Evolutionary conservation across 2,329 filamentous ascomycete species (phyloP), one percentile per base, ranked within the genome.

Genomic region (Xylariaceae sp.): DNA sequence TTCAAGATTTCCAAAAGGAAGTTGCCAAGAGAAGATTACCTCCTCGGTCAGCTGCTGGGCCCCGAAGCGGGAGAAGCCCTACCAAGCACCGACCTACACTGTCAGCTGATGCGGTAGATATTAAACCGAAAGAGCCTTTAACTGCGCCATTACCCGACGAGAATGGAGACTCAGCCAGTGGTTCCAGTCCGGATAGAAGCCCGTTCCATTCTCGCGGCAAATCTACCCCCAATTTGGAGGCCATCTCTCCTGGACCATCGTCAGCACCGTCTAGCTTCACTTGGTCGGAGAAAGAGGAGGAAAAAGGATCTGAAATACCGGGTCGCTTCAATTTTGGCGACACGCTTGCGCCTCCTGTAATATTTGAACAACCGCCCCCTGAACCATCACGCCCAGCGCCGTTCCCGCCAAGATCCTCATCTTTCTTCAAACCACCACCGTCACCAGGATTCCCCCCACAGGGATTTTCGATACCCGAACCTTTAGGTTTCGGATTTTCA

Each of bases 1-100:
- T 94, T 38, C 87, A 91, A 63, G 87, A 92, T 59, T 92, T 91
- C 61, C 81, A 84, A 55, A 84, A 84, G 59, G 73, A 83, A 39
- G 64, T 84, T 3, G 67, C 74, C 1, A 76, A 73, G 59, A 79
- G 71, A 63, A 76, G 69, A 53, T 49, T 67, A 4, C 58, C 67
- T 1, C 64, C 69, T 14, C 67, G 65, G 22, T 70, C 76, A 50
- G 66, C 77, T 54, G 62, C 76, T 59, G 68, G 74, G 64, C 71
- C 67, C 21, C 70, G 72, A 27, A 67, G 67, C 17, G 77, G 75
- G 37, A 70, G 77, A 48, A 81, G 77, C 48, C 74, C 79, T 6
- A 76, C 75, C 0, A 82, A 80, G 63, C 81, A 84, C 61, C 71
- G 80, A 17, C 64, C 77, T 33, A 80, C 80, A 0, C 64, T 83